These are phyloP conservation scores for Corynascus novoguineensis DNA, from an alignment of 495 filamentous ascomycete genomes.

Conservation along the genomic window DNA sequence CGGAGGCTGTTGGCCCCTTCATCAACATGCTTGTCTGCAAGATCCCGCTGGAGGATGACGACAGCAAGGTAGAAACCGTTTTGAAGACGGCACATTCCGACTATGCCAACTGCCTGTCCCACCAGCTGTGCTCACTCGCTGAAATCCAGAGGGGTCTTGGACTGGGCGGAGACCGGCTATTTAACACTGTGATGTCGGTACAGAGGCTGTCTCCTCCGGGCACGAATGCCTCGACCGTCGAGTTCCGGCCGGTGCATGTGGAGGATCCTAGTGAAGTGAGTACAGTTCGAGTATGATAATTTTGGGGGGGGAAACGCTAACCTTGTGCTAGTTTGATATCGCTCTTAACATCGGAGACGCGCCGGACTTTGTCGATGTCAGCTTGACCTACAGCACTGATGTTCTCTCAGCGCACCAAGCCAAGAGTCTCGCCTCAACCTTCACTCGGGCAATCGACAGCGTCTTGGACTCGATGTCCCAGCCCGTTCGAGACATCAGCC, in stretches of 20 bases:
- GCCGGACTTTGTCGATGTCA: slow-evolving; percentile 11
- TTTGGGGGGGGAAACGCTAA: not conserved
- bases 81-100: not conserved
- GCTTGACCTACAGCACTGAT: slow-evolving; percentile 6
- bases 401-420: not conserved
- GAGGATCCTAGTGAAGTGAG: slow-evolving; percentile 11
- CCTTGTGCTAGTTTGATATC: not conserved
- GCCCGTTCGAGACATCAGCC: not conserved
- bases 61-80: not conserved
- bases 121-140: slow-evolving; percentile 8
- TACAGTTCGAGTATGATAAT: not conserved
- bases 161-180: not conserved
- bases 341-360: slow-evolving; percentile 6
- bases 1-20: slow-evolving; percentile 1
- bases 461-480: slow-evolving; percentile 5
- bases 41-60: slow-evolving; percentile 1
- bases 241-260: slow-evolving; percentile 5
- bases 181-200: slow-evolving; percentile 9
- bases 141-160: slow-evolving; percentile 9
- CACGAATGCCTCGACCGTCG: not conserved
- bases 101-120: slow-evolving; percentile 3
- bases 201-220: slow-evolving; percentile 1
- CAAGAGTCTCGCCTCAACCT: not conserved
- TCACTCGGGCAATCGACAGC: slow-evolving; percentile 4
- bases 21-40: slow-evolving; percentile 13